Evolutionary conservation across 208 protist species (phyloP), one percentile per base, ranked within the genome.

Genomic region (Tritrichomonas foetus): DNA sequence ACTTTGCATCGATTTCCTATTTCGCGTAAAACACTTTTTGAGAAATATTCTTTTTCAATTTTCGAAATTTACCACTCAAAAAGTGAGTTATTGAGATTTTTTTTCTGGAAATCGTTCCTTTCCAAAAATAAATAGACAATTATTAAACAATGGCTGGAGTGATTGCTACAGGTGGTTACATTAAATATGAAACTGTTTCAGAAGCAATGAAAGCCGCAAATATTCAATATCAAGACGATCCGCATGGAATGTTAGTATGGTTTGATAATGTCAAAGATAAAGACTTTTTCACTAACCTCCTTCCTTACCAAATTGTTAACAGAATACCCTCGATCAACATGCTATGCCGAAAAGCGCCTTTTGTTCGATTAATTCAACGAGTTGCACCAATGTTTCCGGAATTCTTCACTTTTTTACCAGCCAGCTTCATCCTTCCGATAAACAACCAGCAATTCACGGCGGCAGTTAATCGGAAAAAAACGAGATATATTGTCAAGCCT

Each of bases 281-380:
- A 61, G 78, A 89, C 20, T 89, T 44, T 57, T 89, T 89, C 39
- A 39, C 41, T 16, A 33, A 53, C 3, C 47, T 89, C 39, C 30
- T 57, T 14, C 78, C 78, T 30, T 89, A 57, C 8, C 78, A 89
- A 57, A 57, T 89, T 39, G 47, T 89, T 11, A 89, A 89, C 57
- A 13, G 78, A 22, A 89, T 89, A 39, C 78, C 78, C 1, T 44
- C 20, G 20, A 27, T 57, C 13, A 53, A 89, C 39, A n/a, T 57
- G 41, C 53, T 89, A 57, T 89, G 78, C 30, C 44, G 78, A 39
- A 89, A 89, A 89, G 78, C 47, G 0, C 78, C 78, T 16, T 57
- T 89, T 33, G 78, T 89, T 39, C 14, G 41, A 39, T 20, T 89
- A 57, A 8, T 89, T 22, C 78, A 89, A 57, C 44, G 47, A n/a